A percentile compares a stretch with the other conserved stretches of the same genome.
Conservation (phyloP, 805 yeast species). For the Wickerhamiella spandovensis region DNA sequence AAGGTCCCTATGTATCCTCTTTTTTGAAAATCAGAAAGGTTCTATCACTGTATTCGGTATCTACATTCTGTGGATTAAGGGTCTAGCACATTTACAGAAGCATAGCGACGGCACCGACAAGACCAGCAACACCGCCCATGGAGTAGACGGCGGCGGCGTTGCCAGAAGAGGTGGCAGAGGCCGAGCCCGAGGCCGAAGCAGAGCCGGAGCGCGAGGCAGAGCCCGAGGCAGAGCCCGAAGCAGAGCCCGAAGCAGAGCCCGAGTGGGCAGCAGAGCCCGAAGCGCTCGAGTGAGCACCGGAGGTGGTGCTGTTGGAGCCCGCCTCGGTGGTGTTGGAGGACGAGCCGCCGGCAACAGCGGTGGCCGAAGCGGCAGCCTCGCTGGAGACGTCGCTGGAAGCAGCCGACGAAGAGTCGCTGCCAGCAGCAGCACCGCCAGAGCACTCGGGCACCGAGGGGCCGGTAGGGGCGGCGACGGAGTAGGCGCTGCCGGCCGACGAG, state of each 20-base stretch:
- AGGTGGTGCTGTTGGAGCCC: conserved; percentile 1
- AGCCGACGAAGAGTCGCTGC: neutral
- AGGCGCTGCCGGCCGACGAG: neutral
- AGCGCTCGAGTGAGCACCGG: conserved; percentile 8
- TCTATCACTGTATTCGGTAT: too few species aligned
- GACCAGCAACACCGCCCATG: neutral
- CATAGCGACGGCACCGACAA: neutral
- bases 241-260: conserved; percentile 3
- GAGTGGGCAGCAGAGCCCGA: conserved; percentile 6
- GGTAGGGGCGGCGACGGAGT: neutral
- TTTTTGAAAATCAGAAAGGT: too few species aligned
- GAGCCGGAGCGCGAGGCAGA: conserved; percentile 2
- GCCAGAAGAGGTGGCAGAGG: neutral
- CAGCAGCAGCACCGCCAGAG: neutral
- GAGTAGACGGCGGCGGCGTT: neutral
- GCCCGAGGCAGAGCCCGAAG: conserved; percentile 6
- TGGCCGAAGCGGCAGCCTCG: neutral
- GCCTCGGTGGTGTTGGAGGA: conserved; percentile 3
- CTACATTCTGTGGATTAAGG: too few species aligned
- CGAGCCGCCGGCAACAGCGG: neutral
- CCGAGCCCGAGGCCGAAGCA: neutral
- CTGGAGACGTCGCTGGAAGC: neutral
- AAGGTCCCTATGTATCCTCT: too few species aligned
- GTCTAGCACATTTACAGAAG: neutral
- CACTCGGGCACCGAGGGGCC: neutral